phyloP scores from a whole-genome alignment of 495 filamentous ascomycete species.

The Xylaria palmicola region DNA sequence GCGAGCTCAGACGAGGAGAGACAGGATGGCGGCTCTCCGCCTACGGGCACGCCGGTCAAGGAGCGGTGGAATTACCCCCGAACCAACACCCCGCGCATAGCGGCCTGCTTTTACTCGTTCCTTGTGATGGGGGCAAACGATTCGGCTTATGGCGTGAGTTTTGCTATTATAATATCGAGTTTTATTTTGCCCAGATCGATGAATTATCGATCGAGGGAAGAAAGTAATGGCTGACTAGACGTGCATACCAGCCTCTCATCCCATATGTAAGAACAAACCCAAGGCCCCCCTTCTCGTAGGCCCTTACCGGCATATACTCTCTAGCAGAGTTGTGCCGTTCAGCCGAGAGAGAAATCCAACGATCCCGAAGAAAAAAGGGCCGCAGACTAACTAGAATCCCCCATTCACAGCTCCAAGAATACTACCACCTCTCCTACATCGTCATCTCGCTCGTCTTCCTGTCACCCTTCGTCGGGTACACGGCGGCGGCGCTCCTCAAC shows the following conservation, averaged over 20 bases:
- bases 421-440: conserved; percentile 74
- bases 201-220: background rate
- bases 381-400: background rate
- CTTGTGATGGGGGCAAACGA: conserved; percentile 81
- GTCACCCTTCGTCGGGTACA: conserved; percentile 76
- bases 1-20: conserved; percentile 13
- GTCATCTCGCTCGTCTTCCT: conserved; percentile 81
- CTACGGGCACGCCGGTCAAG: conserved; percentile 16
- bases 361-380: background rate
- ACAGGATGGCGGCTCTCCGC: conserved; percentile 4
- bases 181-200: no score
- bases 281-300: conserved; percentile 24
- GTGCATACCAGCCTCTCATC: conserved; percentile 49
- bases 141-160: conserved; percentile 71
- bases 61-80: conserved; percentile 70
- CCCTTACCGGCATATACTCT: background rate
- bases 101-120: conserved; percentile 71
- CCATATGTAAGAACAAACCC: conserved; percentile 46
- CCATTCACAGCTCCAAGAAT: conserved; percentile 50
- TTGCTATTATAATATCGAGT: no score
- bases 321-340: background rate
- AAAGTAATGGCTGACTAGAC: conserved; percentile 14
- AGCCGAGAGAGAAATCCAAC: no score
- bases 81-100: conserved; percentile 62
- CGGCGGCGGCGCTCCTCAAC: conserved; percentile 71